A percentile compares a stretch with the other conserved stretches of the same genome.
phyloP scores from a whole-genome alignment of 345 rosid genomes.

The Salix arbutifolia region DNA sequence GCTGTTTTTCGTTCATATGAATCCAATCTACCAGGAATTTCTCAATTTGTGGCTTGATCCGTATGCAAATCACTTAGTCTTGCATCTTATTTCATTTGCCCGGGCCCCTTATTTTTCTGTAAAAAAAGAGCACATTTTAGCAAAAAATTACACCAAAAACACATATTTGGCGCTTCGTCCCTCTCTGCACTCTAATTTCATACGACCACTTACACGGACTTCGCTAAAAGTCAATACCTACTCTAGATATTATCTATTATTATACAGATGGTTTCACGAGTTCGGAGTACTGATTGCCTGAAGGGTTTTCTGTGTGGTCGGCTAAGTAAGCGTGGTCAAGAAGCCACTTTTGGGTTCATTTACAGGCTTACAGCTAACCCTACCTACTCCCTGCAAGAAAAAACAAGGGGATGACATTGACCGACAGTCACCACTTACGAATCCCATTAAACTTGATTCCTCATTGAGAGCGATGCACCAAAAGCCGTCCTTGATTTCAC shows the following conservation, averaged over 20 bases:
- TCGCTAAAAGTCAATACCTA: conserved; percentile 8
- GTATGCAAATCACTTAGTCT: too few relatives aligned
- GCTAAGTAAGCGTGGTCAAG: not conserved
- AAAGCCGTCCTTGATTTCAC: not conserved
- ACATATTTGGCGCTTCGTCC: not conserved
- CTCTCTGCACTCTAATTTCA: not conserved
- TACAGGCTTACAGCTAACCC: not conserved
- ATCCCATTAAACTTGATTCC: not conserved
- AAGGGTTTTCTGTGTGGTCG: not conserved
- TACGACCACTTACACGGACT: not conserved
- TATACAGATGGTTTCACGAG: not conserved
- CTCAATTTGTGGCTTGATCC: not conserved
- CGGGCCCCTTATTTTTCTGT: not conserved
- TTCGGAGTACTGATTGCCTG: not conserved
- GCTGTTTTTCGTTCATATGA: not conserved
- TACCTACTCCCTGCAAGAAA: conserved; percentile 11
- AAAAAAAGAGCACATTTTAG: not conserved
- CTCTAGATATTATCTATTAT: not conserved
- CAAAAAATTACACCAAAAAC: too few relatives aligned
- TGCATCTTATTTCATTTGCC: too few relatives aligned
- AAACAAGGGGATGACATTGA: not conserved
- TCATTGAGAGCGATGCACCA: not conserved
- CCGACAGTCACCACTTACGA: not conserved
- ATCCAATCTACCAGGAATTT: too few relatives aligned
- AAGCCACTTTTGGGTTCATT: not conserved